phyloP scores from a whole-genome alignment of 257 asterid species.

The Plantago ovata region DNA sequence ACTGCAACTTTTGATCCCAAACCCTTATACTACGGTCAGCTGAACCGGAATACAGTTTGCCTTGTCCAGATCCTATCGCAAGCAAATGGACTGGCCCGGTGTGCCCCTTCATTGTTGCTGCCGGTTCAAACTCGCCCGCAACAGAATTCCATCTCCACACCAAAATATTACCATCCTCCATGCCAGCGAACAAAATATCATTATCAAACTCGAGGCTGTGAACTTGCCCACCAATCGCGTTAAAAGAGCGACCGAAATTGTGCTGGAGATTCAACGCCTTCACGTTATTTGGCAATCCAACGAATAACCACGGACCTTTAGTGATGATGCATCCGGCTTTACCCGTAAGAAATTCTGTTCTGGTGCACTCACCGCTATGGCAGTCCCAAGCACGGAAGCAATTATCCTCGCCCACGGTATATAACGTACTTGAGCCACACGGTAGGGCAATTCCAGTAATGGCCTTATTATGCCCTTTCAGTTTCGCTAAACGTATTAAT shows the following conservation, averaged over 20 bases:
- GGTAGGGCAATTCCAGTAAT: too few relatives aligned
- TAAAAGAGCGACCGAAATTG: constrained; percentile 30
- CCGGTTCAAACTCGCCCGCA: constrained; percentile 24
- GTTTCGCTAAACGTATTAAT: too few relatives aligned
- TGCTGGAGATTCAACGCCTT: constrained; percentile 49
- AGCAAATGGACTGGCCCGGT: constrained; percentile 36
- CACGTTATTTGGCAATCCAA: constrained; percentile 42
- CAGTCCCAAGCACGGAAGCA: too few relatives aligned
- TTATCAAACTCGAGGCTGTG: constrained; percentile 29
- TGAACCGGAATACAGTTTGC: constrained; percentile 52
- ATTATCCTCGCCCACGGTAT: too few relatives aligned
- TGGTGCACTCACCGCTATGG: too few relatives aligned
- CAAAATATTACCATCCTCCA: constrained; percentile 54
- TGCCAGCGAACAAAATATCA: too few relatives aligned
- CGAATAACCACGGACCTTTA: constrained; percentile 62
- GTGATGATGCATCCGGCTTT: constrained; percentile 40
- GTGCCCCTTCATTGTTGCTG: constrained; percentile 42
- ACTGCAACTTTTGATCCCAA: constrained; percentile 58
- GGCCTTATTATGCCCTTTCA: too few relatives aligned
- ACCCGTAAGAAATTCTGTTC: constrained; percentile 12
- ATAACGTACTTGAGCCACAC: too few relatives aligned
- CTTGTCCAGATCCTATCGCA: constrained; percentile 33
- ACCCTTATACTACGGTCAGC: constrained; percentile 44
- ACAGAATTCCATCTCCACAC: constrained; percentile 45
- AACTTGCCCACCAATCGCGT: constrained; percentile 44